phyloP scores from a whole-genome alignment of 2,329 filamentous ascomycete species.

The Hypoxylon sp. region DNA sequence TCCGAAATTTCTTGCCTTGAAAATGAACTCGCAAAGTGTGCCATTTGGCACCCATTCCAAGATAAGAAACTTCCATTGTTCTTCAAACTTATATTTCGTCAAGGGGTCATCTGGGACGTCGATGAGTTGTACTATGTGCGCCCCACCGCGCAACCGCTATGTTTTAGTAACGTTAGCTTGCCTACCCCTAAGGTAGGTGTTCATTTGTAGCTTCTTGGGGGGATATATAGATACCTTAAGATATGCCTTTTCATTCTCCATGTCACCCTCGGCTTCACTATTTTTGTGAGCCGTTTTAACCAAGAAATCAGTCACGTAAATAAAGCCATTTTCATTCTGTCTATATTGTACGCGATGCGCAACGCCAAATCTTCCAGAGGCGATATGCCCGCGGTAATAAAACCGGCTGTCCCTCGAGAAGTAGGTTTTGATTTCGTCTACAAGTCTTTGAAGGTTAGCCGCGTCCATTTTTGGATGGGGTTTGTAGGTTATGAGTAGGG shows the following conservation, averaged over 20 bases:
- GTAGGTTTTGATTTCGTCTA: background rate
- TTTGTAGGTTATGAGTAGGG: background rate
- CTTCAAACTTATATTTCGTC: background rate
- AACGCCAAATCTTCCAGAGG: background rate
- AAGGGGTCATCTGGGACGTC: slow-evolving; percentile 14
- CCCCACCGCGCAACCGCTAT: slow-evolving; percentile 13
- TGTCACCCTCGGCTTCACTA: background rate
- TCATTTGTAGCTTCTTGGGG: background rate
- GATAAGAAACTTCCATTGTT: background rate
- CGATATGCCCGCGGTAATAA: background rate
- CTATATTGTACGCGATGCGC: slow-evolving; percentile 22
- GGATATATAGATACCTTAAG: slow-evolving; percentile 11
- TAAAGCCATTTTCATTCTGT: background rate
- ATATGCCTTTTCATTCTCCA: background rate
- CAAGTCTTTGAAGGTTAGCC: background rate
- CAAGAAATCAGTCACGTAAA: slow-evolving; percentile 4
- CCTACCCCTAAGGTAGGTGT: too few relatives aligned
- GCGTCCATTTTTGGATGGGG: background rate
- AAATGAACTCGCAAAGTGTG: slow-evolving; percentile 2
- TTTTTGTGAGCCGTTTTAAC: slow-evolving; percentile 6
- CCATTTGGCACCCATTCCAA: slow-evolving; percentile 30
- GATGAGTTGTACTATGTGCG: slow-evolving; percentile 22
- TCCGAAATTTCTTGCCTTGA: background rate
- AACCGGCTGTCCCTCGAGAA: slow-evolving; percentile 15
- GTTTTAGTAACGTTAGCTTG: background rate